These are phyloP conservation scores for Neurospora sp. DNA, from an alignment of 2,329 filamentous ascomycete genomes.

Conservation along the genomic window DNA sequence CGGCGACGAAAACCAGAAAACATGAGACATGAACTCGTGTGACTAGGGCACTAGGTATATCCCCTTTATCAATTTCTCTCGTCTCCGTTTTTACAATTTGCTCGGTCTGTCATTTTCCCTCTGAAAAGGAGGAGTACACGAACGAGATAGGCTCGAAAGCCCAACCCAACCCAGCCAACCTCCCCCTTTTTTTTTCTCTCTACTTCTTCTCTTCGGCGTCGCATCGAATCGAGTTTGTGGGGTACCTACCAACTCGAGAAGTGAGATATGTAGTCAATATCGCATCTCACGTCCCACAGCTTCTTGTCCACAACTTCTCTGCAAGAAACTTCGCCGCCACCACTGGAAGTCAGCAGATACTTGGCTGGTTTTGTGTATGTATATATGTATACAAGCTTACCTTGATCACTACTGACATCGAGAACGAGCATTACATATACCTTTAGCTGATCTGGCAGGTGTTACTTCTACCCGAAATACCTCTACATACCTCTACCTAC, in stretches of 20 bases:
- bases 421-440: too few species aligned
- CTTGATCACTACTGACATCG: too few species aligned
- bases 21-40: neutral
- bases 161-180: neutral
- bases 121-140: neutral
- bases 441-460: neutral
- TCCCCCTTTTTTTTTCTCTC: neutral
- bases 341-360: neutral
- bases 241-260: neutral
- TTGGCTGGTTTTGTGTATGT: neutral
- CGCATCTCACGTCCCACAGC: neutral
- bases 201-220: neutral
- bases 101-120: neutral
- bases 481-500: neutral
- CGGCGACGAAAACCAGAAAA: neutral
- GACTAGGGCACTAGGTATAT: neutral
- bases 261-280: neutral
- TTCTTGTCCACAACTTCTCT: too few species aligned
- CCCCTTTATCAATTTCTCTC: neutral
- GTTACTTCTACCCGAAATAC: neutral
- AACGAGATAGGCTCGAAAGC: neutral
- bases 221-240: too few species aligned
- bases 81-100: neutral
- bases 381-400: neutral
- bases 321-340: neutral